Conservation (phyloP, 331 rosid genomes). For the Stylosanthes scabra region DNA sequence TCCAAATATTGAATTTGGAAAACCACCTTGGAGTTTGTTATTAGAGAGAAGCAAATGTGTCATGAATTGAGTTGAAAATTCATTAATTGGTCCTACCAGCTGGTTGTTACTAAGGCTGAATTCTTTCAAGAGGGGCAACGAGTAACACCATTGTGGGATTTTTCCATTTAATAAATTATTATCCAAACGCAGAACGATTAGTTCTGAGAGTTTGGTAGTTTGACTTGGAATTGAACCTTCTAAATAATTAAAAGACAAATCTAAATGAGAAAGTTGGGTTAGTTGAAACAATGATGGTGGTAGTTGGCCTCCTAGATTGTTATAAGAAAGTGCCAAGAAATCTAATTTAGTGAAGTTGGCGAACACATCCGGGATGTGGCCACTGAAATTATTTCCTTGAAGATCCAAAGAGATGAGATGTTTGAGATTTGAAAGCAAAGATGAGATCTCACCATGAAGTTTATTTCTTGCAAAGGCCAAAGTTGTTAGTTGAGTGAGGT, state of each 20-base stretch:
- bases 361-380: background rate
- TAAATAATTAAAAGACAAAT: background rate
- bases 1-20: constrained; percentile 33
- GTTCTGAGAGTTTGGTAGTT: background rate
- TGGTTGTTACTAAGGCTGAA: background rate
- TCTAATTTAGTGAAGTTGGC: background rate
- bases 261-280: background rate
- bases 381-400: background rate
- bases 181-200: accelerated
- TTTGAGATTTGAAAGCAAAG: constrained; percentile 19
- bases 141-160: constrained; percentile 33
- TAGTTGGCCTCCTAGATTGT: background rate
- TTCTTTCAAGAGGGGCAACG: background rate
- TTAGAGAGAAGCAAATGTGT: background rate
- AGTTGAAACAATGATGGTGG: constrained; percentile 18
- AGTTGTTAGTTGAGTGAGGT: constrained; percentile 5
- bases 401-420: background rate
- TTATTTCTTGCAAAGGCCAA: background rate
- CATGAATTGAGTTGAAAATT: constrained; percentile 23
- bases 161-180: constrained; percentile 20
- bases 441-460: constrained; percentile 19
- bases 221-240: constrained; percentile 11
- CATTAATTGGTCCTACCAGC: background rate
- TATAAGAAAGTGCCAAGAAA: accelerated
- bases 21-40: constrained; percentile 31